Evolutionary conservation across 352 stramenopile species (phyloP), one percentile per base, ranked within the genome.

Genomic region (Globisporangium irregulare): DNA sequence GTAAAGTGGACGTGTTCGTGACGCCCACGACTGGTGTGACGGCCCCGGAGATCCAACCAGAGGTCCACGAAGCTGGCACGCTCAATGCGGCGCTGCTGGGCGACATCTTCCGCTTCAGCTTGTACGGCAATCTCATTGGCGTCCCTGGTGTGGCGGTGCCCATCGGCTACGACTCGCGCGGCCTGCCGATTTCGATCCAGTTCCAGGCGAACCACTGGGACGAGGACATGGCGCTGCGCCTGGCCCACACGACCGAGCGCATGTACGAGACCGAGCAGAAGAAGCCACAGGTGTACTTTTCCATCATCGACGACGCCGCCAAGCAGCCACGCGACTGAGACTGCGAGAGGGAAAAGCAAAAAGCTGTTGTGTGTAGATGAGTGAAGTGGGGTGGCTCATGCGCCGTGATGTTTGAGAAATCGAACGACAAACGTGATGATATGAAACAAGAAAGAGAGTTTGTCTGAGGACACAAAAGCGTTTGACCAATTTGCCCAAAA

Each of bases 1-100:
- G 81, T 65, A 86, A 94, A 59, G 79, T 97, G 59, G 90, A 98
- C 73, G 86, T 90, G n/a, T 94, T 98, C 56, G 73, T 97, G 61
- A 91, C 84, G 15, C 93, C 93, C 9, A 86, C 88, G n/a, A 90
- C 84, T 1, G 87, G 76, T 15, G 86, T 94, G 38, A 85, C 80
- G 7, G 90, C 89, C 6, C 93, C 92, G 1, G 72, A 87, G 58
- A 84, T 97, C 61, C 75, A 73, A 6, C 18, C 29, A 8, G 81
- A 86, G 53, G 80, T 79, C 8, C 74, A 83, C 32, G 58, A 60
- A 29, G 77, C 66, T 25, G 85, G 82, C 5, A 80, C 89, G 38
- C 65, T 94, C 0, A 92, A 97, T 54, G 77, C 74, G 8, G 59
- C 73, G 10, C 73, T 86, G 41, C 67, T 91, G 22, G 72, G 79